These are phyloP conservation scores for Fusarium sacchari DNA, from an alignment of 2,329 filamentous ascomycete genomes.

Conservation along the genomic window DNA sequence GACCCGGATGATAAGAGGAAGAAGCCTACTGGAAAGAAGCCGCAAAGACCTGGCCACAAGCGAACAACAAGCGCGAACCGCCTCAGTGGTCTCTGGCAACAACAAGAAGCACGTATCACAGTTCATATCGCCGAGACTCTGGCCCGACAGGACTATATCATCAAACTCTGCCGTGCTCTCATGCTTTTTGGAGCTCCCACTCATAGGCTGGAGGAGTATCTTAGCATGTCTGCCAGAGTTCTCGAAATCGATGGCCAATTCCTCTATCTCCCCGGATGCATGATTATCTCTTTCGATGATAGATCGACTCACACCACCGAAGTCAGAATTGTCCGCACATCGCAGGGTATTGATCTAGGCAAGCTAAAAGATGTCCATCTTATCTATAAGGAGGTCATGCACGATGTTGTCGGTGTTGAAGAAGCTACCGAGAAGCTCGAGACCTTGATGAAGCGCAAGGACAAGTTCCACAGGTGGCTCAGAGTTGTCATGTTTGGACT, in stretches of 20 bases:
- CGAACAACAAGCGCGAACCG: constrained; percentile 50
- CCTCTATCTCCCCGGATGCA: constrained; percentile 87
- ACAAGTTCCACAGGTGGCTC: constrained; percentile 63
- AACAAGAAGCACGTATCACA: constrained; percentile 58
- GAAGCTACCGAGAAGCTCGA: constrained; percentile 65
- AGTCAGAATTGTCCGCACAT: constrained; percentile 70
- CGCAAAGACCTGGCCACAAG: constrained; percentile 47
- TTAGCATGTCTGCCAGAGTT: constrained; percentile 84
- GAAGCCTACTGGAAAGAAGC: constrained; percentile 45
- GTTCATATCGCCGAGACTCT: constrained; percentile 73
- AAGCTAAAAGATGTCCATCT: constrained; percentile 70
- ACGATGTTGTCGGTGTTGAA: constrained; percentile 67
- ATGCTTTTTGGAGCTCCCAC: constrained; percentile 92
- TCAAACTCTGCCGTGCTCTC: constrained; percentile 82
- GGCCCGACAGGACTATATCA: constrained; percentile 81
- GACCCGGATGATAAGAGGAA: constrained; percentile 26
- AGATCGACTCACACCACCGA: constrained; percentile 71
- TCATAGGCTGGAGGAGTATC: constrained; percentile 88
- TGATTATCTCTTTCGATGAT: constrained; percentile 92
- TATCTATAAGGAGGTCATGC: constrained; percentile 72
- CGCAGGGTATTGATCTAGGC: constrained; percentile 68
- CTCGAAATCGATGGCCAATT: constrained; percentile 90
- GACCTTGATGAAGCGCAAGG: constrained; percentile 62
- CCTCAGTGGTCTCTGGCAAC: constrained; percentile 53
- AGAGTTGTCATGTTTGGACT: constrained; percentile 75